A percentile compares a stretch with the other conserved stretches of the same genome.
phyloP scores from a whole-genome alignment of 1,284 basidiomycete species.

The Microbotryomycetes sp. region DNA sequence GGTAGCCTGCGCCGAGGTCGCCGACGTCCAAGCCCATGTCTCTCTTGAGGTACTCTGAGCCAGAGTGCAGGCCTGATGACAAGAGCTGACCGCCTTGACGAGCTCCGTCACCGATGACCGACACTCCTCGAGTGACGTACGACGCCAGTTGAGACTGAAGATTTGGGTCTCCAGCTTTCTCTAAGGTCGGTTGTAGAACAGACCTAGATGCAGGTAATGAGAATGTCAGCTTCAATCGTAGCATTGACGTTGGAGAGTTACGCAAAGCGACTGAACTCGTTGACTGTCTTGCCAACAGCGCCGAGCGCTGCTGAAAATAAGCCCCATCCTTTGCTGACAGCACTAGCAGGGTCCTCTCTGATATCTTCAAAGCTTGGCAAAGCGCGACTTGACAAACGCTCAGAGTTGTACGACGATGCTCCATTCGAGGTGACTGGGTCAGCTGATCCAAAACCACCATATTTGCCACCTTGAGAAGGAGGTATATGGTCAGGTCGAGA shows the following conservation, averaged over 20 bases:
- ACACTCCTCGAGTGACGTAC: constrained; percentile 62
- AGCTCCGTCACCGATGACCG: constrained; percentile 51
- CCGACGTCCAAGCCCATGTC: constrained; percentile 74
- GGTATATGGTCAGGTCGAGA: constrained; percentile 61
- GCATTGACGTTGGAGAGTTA: neutral
- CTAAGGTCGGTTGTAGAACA: constrained; percentile 70
- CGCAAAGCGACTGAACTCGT: constrained; percentile 52
- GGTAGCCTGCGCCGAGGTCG: constrained; percentile 43
- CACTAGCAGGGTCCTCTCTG: constrained; percentile 67
- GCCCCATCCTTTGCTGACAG: constrained; percentile 77
- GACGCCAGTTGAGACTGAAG: constrained; percentile 64
- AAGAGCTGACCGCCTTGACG: constrained; percentile 54
- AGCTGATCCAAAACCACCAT: constrained; percentile 74
- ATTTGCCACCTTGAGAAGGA: constrained; percentile 76
- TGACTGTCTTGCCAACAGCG: constrained; percentile 64
- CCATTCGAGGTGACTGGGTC: constrained; percentile 44
- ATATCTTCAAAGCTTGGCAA: constrained; percentile 65
- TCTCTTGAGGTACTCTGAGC: constrained; percentile 56
- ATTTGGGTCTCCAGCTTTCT: constrained; percentile 64
- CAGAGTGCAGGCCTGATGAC: constrained; percentile 25
- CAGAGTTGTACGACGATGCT: constrained; percentile 52
- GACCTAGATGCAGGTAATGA: constrained; percentile 1
- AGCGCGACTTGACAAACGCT: constrained; percentile 56
- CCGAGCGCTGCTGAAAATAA: constrained; percentile 66
- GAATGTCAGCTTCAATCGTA: neutral